Percentiles rank a stretch among this genome's conserved stretches.
These are phyloP conservation scores for Candida ascalaphidarum DNA, from an alignment of 805 yeast species.

Conservation along the genomic window DNA sequence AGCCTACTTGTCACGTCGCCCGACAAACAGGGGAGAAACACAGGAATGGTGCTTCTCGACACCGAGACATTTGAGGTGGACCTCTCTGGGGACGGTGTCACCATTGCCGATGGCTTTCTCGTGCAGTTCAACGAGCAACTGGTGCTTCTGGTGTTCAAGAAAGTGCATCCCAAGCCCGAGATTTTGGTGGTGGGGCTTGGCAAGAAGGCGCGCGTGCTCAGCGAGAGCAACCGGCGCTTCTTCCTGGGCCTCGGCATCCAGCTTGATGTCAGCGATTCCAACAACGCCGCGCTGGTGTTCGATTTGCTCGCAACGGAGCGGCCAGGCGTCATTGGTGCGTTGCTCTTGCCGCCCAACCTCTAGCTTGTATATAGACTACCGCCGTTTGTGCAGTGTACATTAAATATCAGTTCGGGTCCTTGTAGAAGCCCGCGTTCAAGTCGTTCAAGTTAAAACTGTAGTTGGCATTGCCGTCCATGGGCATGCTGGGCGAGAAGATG, in stretches of 20 bases:
- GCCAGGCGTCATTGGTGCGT: slow-evolving; percentile 64
- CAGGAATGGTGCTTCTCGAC: slow-evolving; percentile 43
- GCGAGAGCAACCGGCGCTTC: slow-evolving; percentile 41
- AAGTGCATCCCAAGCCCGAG: slow-evolving; percentile 72
- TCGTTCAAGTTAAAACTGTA: slow-evolving; percentile 5
- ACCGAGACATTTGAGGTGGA: slow-evolving; percentile 58
- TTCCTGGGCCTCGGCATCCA: slow-evolving; percentile 59
- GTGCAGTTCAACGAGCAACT: slow-evolving; percentile 38
- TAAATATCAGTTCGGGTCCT: slow-evolving; percentile 2
- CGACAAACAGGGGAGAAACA: slow-evolving; percentile 23
- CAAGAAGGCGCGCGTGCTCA: slow-evolving; percentile 49
- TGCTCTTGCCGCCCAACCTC: slow-evolving; percentile 62
- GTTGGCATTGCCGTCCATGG: slow-evolving; percentile 5
- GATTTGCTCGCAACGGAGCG: slow-evolving; percentile 76
- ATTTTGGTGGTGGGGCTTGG: slow-evolving; percentile 69
- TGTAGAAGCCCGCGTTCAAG: slow-evolving; percentile 6
- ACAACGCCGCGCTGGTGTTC: slow-evolving; percentile 59
- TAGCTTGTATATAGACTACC: slow-evolving; percentile 7
- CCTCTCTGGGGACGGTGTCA: slow-evolving; percentile 37
- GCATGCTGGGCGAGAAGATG: not conserved
- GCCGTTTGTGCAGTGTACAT: not conserved
- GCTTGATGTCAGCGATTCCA: slow-evolving; percentile 55
- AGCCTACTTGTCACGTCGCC: slow-evolving; percentile 41
- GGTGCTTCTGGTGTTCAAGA: slow-evolving; percentile 40
- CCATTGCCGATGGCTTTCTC: slow-evolving; percentile 38